Evolutionary conservation across 1,284 basidiomycete species (phyloP), one percentile per base, ranked within the genome.

Genomic region (Vanrija pseudolonga): DNA sequence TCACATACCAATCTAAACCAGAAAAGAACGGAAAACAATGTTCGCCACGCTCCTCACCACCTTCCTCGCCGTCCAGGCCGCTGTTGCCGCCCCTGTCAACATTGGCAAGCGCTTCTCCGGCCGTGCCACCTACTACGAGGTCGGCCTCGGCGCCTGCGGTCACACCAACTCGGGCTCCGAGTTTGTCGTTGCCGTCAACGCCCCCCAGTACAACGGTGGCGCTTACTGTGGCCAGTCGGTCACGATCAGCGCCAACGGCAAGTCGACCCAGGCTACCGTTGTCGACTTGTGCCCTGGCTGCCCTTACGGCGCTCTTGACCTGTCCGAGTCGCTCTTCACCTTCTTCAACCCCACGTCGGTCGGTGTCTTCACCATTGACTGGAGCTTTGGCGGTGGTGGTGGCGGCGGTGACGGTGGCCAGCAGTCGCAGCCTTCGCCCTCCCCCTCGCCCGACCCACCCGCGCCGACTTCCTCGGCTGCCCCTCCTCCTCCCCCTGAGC

Each of bases 181-280:
- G 58, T 51, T 45, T 23, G 65, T 73, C 49, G 71, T 73, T 50
- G 73, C 72, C 47, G 48, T 75, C 39, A 71, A 71, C 67, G 45
- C 49, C 15, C 47, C 55, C 47, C 59, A 67, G 52, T 72, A 64
- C 57, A 51, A 64, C 36, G 45, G 17, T 24, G 52, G 45, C 44
- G 38, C 38, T 24, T 23, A 41, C 32, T 60, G 58, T 50, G 87
- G 85, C 55, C 76, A 81, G 69, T 69, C 78, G 50, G 82, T 93
- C 61, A 62, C 71, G 60, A 84, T 94, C 71, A 86, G 79, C 62
- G 86, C 88, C 78, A 60, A 62, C 24, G 79, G 80, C 63, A 81
- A 83, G 71, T 75, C 69, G 14, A 81, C 85, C 53, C 77, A 69
- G 2, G 89, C 85, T 54, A 80, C 79, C 18, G 80, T 92, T 63